Conservation (phyloP, 176 grass and related monocot genomes). For the Rhynchospora tenuis region DNA sequence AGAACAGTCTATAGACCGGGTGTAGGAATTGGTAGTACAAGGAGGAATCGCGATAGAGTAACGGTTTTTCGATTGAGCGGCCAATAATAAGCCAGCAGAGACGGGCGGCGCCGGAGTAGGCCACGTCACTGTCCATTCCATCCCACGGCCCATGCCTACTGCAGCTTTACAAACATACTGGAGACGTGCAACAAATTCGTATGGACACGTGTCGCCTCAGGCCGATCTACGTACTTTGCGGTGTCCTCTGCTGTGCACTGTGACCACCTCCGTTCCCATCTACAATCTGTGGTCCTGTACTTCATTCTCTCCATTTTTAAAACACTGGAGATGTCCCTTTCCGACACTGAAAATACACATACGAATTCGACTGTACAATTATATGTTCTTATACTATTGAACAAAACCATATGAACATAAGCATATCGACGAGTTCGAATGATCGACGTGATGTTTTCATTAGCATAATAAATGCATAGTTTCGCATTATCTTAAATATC, state of each 20-base stretch:
- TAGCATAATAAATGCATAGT: too few relatives aligned
- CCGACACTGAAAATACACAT: too few relatives aligned
- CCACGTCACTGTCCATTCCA: slow-evolving; percentile 6
- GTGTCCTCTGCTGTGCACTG: not conserved
- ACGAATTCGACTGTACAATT: too few relatives aligned
- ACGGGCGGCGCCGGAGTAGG: not conserved
- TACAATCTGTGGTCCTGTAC: not conserved
- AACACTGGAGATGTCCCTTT: not conserved
- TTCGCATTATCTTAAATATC: too few relatives aligned
- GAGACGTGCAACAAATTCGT: not conserved
- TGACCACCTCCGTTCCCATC: not conserved
- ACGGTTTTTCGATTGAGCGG: not conserved
- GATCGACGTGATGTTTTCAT: too few relatives aligned
- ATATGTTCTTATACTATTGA: too few relatives aligned
- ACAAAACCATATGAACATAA: too few relatives aligned
- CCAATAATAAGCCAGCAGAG: not conserved
- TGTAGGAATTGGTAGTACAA: not conserved
- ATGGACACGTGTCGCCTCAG: not conserved
- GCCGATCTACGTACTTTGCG: not conserved
- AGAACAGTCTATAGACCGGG: not conserved
- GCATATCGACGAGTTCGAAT: too few relatives aligned
- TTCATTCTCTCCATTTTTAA: not conserved
- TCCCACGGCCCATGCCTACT: not conserved
- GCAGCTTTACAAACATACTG: not conserved
- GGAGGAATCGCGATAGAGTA: not conserved